A percentile compares a stretch with the other conserved stretches of the same genome.
Evolutionary conservation across 148 eudicot genomes (phyloP).

Genomic region (Silene conica): DNA sequence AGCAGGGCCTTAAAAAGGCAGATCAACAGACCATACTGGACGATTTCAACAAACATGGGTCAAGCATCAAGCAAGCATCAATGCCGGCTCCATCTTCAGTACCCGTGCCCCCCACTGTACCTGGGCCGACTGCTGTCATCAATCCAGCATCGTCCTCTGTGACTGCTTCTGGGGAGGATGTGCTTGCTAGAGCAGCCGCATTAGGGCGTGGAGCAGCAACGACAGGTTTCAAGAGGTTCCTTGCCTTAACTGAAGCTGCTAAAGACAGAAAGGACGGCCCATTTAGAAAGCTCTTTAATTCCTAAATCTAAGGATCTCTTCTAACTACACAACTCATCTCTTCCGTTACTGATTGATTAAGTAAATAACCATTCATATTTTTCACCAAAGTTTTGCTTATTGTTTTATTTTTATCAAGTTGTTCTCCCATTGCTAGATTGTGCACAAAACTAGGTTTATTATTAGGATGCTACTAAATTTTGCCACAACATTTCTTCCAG

Average conservation of each 20-base stretch:
- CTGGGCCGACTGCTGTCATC: conserved; percentile 29
- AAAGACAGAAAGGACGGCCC: conserved; percentile 93
- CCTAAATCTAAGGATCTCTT: conserved; percentile 48
- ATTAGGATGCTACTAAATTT: not conserved
- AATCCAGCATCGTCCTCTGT: conserved; percentile 36
- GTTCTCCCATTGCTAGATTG: not conserved
- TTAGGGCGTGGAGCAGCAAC: conserved; percentile 95
- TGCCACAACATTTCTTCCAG: not conserved
- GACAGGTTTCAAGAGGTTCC: conserved; percentile 86
- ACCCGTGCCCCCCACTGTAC: conserved; percentile 28
- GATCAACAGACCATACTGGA: conserved; percentile 89
- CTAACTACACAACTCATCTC: not conserved
- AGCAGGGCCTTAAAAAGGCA: conserved; percentile 81
- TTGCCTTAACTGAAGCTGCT: conserved; percentile 90
- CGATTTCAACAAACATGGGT: conserved; percentile 86
- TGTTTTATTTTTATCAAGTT: not conserved
- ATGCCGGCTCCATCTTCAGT: conserved; percentile 24
- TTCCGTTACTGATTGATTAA: not conserved
- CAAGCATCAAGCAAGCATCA: conserved; percentile 59
- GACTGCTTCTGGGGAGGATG: conserved; percentile 77
- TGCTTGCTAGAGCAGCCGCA: conserved; percentile 92
- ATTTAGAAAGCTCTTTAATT: conserved; percentile 79
- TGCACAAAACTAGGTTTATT: not conserved
- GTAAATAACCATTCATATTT: not conserved
- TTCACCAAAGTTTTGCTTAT: not conserved